Conservation (phyloP, 2,329 filamentous ascomycete species). For the Neophaeococcomyces mojaviensis region DNA sequence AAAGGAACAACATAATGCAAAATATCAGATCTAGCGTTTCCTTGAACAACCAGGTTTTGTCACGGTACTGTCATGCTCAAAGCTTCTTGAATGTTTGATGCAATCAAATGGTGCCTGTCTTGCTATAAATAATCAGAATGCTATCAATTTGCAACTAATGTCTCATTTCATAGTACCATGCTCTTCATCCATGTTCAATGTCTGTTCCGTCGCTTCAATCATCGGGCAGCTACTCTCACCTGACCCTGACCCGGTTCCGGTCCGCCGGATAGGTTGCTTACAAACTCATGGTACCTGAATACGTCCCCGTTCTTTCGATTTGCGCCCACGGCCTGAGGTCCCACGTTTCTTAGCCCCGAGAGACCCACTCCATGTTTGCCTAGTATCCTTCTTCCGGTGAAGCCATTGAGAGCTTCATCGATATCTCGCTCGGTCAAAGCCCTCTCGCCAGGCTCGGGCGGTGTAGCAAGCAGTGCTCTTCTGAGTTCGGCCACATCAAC, state of each 20-base stretch:
- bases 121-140: too few species aligned
- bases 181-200: too few species aligned
- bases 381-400: conserved; percentile 76
- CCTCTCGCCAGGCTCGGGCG: conserved; percentile 62
- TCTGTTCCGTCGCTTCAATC: background rate
- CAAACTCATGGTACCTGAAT: conserved; percentile 90
- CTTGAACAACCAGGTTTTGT: too few species aligned
- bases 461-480: conserved; percentile 74
- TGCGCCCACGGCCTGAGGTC: conserved; percentile 31
- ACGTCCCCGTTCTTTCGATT: conserved; percentile 65
- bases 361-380: conserved; percentile 43
- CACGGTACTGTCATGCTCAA: too few species aligned
- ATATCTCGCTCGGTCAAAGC: conserved; percentile 65
- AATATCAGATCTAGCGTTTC: too few species aligned
- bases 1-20: too few species aligned
- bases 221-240: too few species aligned
- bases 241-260: conserved; percentile 8
- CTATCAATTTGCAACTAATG: too few species aligned
- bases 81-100: too few species aligned
- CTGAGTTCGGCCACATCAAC: conserved; percentile 76
- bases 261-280: conserved; percentile 58
- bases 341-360: conserved; percentile 18
- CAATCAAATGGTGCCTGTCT: too few species aligned
- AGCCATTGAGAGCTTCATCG: conserved; percentile 79
- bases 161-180: too few species aligned